Percentiles rank a stretch among this genome's conserved stretches.
phyloP scores from a whole-genome alignment of 2,329 filamentous ascomycete genomes.

The Boeremia exigua region DNA sequence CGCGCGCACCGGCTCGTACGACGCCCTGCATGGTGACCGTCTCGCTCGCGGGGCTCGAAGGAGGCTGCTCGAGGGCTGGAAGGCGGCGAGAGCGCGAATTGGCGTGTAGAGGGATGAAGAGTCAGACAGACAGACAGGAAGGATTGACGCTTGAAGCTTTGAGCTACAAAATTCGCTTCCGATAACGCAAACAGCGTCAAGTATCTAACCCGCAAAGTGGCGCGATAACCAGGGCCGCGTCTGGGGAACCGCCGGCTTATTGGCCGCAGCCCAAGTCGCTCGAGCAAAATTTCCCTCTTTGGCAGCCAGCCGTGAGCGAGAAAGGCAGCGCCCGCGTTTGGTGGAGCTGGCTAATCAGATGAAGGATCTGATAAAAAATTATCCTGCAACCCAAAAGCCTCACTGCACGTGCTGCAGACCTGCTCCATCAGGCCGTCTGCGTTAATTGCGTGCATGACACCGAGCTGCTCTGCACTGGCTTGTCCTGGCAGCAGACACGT shows the following conservation, averaged over 20 bases:
- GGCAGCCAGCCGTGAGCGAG: slow-evolving; percentile 16
- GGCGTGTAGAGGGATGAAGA: slow-evolving; percentile 23
- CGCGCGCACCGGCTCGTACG: slow-evolving; percentile 46
- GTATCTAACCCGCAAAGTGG: slow-evolving; percentile 27
- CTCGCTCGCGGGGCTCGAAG: slow-evolving; percentile 33
- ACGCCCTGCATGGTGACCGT: slow-evolving; percentile 47
- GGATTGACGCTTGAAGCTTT: slow-evolving; percentile 28
- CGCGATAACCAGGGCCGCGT: slow-evolving; percentile 22
- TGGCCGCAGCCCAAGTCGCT: slow-evolving; percentile 16
- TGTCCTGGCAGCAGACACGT: neutral
- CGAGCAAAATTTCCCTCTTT: slow-evolving; percentile 17
- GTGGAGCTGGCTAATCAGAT: slow-evolving; percentile 20
- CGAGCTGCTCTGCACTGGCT: neutral
- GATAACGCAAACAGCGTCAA: slow-evolving; percentile 38
- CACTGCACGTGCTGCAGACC: neutral
- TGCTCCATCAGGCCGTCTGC: neutral
- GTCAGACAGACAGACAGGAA: slow-evolving; percentile 18
- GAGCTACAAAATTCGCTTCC: slow-evolving; percentile 42
- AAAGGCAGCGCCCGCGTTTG: slow-evolving; percentile 12
- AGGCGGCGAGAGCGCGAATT: slow-evolving; percentile 30
- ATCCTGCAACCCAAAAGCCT: neutral
- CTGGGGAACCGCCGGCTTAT: slow-evolving; percentile 26
- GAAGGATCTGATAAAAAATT: slow-evolving; percentile 17
- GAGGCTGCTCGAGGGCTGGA: slow-evolving; percentile 23
- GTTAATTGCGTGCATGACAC: neutral